Evolutionary conservation across 2,329 filamentous ascomycete species (phyloP).

Genomic region (Neoscytalidium dimidiatum): DNA sequence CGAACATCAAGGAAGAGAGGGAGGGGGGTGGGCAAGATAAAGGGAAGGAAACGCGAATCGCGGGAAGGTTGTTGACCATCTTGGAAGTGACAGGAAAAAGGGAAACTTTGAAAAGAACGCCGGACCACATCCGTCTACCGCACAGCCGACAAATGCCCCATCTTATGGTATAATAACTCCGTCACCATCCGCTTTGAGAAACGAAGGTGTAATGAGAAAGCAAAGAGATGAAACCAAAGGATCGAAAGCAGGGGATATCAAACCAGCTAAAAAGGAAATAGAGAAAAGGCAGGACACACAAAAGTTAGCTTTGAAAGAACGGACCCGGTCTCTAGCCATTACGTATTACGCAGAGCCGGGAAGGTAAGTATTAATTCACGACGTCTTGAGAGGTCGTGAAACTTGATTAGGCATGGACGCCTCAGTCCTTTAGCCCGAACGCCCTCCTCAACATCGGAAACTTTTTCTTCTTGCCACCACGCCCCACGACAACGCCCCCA

Average conservation of each 20-base stretch:
- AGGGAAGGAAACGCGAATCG: background rate
- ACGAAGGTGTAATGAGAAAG: constrained; percentile 3
- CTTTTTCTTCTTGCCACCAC: constrained; percentile 62
- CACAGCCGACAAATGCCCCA: constrained; percentile 9
- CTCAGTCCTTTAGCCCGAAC: constrained; percentile 60
- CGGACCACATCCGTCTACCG: background rate
- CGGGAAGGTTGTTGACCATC: no score
- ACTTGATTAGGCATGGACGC: background rate
- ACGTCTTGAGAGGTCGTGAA: background rate
- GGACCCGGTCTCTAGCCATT: background rate
- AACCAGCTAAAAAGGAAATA: background rate
- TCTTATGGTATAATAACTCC: constrained; percentile 15
- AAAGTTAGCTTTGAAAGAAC: background rate
- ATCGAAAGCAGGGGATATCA: background rate
- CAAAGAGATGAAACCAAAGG: background rate
- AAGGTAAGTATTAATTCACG: background rate
- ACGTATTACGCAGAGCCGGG: constrained; percentile 4
- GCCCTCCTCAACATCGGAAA: constrained; percentile 67
- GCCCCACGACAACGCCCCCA: constrained; percentile 30
- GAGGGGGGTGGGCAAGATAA: background rate
- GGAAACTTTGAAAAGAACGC: background rate
- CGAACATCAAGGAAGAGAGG: background rate
- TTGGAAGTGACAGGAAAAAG: background rate
- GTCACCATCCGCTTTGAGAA: background rate
- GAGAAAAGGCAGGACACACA: no score